Evolutionary conservation across 2,329 filamentous ascomycete species (phyloP).

Genomic region (Aspergillus oerlinghausenensis): DNA sequence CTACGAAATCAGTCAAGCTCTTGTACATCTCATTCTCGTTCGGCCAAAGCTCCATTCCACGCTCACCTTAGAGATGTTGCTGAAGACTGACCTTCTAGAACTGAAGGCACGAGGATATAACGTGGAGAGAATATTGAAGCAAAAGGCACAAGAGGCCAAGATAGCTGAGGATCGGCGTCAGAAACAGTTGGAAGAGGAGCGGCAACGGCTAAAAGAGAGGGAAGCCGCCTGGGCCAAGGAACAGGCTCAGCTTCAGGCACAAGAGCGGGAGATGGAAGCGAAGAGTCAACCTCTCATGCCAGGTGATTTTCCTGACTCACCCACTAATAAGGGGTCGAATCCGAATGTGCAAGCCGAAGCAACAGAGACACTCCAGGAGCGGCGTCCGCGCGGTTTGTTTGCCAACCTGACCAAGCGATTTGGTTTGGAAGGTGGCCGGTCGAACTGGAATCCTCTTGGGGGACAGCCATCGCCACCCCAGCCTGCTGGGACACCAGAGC

Average conservation of each 20-base stretch:
- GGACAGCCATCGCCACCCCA: constrained; percentile 21
- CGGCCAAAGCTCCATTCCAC: constrained; percentile 85
- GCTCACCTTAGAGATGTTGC: constrained; percentile 83
- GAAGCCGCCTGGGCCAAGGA: constrained; percentile 46
- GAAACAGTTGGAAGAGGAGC: constrained; percentile 67
- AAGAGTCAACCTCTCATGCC: constrained; percentile 57
- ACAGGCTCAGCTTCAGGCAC: constrained; percentile 25
- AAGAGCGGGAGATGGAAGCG: constrained; percentile 20
- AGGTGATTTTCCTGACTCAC: constrained; percentile 66
- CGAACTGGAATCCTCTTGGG: constrained; percentile 17
- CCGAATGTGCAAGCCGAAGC: constrained; percentile 20
- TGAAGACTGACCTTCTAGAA: constrained; percentile 78
- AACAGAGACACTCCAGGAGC: constrained; percentile 30
- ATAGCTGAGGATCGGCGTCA: constrained; percentile 79
- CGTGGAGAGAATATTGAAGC: constrained; percentile 85
- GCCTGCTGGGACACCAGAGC: constrained; percentile 16
- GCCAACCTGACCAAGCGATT: constrained; percentile 64
- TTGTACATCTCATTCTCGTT: constrained; percentile 74
- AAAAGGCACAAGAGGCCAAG: constrained; percentile 80
- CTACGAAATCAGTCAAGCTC: constrained; percentile 85
- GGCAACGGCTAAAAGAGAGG: constrained; percentile 61
- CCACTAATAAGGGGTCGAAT: constrained; percentile 42
- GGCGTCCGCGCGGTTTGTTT: constrained; percentile 57
- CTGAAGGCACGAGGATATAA: constrained; percentile 89
- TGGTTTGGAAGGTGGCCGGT: constrained; percentile 55